A percentile compares a stretch with the other conserved stretches of the same genome.
phyloP scores from a whole-genome alignment of 2,329 filamentous ascomycete genomes.

The Fusarium duplospermum region DNA sequence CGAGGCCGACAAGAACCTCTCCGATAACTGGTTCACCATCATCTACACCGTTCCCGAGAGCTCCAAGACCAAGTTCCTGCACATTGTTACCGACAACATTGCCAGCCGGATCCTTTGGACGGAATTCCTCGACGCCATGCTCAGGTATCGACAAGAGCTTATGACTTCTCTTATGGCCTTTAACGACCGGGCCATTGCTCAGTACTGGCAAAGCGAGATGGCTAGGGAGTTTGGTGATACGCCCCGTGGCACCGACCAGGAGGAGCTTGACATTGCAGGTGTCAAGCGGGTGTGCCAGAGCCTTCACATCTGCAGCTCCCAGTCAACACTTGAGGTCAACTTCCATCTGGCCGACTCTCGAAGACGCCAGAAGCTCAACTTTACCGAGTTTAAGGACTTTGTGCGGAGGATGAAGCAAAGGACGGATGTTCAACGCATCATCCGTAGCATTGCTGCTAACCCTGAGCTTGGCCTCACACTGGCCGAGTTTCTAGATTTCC shows the following conservation, averaged over 20 bases:
- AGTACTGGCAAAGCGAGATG: conserved; percentile 91
- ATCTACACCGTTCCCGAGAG: conserved; percentile 84
- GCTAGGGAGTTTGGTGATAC: conserved; percentile 70
- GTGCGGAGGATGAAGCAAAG: conserved; percentile 85
- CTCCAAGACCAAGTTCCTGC: conserved; percentile 86
- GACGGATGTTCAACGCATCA: conserved; percentile 82
- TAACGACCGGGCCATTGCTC: conserved; percentile 81
- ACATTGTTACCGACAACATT: conserved; percentile 83
- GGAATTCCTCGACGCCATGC: conserved; percentile 83
- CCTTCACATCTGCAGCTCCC: conserved; percentile 90
- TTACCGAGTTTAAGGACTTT: conserved; percentile 85
- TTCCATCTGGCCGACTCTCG: conserved; percentile 80
- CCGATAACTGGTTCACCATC: conserved; percentile 87
- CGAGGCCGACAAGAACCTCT: conserved; percentile 54
- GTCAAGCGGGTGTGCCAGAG: conserved; percentile 88
- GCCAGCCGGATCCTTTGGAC: conserved; percentile 84
- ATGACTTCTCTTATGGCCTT: conserved; percentile 92
- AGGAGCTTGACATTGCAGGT: conserved; percentile 80
- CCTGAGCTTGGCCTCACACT: conserved; percentile 74
- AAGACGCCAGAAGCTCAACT: conserved; percentile 75
- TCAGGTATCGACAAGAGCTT: conserved; percentile 86
- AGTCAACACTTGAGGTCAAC: conserved; percentile 76
- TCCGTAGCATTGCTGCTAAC: conserved; percentile 69
- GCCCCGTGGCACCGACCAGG: conserved; percentile 65
- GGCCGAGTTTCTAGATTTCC: conserved; percentile 80